Evolutionary conservation across 345 rosid species (phyloP).

Genomic region (Schrenkiella parvula): DNA sequence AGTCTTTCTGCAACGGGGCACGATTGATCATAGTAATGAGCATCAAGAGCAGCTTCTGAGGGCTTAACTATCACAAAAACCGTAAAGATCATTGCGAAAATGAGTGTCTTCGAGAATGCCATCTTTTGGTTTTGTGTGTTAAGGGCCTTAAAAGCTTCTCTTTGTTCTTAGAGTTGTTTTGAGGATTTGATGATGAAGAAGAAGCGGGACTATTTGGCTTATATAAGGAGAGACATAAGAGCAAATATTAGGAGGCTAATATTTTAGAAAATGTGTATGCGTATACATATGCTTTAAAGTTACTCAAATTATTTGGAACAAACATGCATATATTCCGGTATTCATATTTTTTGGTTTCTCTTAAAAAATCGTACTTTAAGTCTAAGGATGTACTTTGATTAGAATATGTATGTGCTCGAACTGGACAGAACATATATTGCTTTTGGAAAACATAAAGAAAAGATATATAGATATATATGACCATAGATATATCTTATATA

Average conservation of each 20-base stretch:
- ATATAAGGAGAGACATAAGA: conserved; percentile 26
- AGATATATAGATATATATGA: too few species aligned
- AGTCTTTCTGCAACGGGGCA: conserved; percentile 74
- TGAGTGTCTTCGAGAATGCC: conserved; percentile 20
- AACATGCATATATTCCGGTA: conserved; percentile 39
- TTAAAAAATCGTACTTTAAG: conserved; percentile 23
- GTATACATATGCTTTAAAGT: conserved; percentile 54
- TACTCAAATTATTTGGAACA: conserved; percentile 56
- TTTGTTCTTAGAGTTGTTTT: neutral
- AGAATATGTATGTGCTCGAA: neutral
- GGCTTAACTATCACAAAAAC: conserved; percentile 29
- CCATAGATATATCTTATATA: neutral
- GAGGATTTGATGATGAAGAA: conserved; percentile 18
- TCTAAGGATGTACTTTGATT: conserved; percentile 27
- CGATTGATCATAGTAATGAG: conserved; percentile 56
- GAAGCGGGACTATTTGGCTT: neutral
- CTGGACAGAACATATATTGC: neutral
- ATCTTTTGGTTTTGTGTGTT: conserved; percentile 27
- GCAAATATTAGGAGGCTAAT: neutral
- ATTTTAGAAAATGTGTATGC: conserved; percentile 19
- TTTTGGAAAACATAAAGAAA: too few species aligned
- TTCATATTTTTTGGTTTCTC: neutral
- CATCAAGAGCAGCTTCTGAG: conserved; percentile 41
- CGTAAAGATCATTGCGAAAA: neutral
- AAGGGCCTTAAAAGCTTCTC: neutral